Evolutionary conservation across 768 basidiomycete genomes (phyloP).

Genomic region (Russula sp.): DNA sequence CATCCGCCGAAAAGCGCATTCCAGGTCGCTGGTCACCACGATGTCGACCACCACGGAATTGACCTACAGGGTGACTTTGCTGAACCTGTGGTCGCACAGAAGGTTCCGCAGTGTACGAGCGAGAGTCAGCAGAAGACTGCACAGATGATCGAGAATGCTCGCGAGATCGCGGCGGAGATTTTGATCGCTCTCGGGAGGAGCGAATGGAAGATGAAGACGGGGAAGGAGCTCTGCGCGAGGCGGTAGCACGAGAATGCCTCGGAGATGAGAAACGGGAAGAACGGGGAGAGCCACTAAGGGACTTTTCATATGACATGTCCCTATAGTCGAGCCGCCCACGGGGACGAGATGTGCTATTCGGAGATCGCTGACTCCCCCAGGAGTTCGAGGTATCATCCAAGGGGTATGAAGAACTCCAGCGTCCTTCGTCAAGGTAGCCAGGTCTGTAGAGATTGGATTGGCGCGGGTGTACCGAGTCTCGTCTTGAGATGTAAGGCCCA

Average conservation of each 20-base stretch:
- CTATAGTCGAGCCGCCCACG: conserved; percentile 16
- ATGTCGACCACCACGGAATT: conserved; percentile 4
- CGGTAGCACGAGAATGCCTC: conserved; percentile 18
- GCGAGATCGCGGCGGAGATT: conserved; percentile 25
- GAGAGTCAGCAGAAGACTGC: conserved; percentile 53
- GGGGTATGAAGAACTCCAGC: conserved; percentile 28
- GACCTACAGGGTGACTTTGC: conserved; percentile 15
- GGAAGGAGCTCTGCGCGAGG: conserved; percentile 17
- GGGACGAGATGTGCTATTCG: conserved; percentile 6
- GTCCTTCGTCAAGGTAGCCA: conserved; percentile 31
- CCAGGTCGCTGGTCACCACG: background rate
- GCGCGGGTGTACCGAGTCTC: conserved; percentile 32
- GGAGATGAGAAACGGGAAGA: conserved; percentile 20
- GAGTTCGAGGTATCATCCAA: conserved; percentile 25
- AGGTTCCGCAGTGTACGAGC: conserved; percentile 23
- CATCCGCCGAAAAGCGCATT: conserved; percentile 6
- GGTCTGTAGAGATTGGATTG: conserved; percentile 47
- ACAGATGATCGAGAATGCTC: conserved; percentile 37
- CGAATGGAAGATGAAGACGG: conserved; percentile 28
- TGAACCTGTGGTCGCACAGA: conserved; percentile 8
- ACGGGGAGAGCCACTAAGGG: conserved; percentile 14
- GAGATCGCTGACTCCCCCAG: conserved; percentile 10
- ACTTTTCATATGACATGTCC: conserved; percentile 15
- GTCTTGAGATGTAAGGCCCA: conserved; percentile 32
- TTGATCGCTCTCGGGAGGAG: conserved; percentile 29